Conservation (phyloP, 1,139 yeast genomes). For the Saccharomyces pastorianus region DNA sequence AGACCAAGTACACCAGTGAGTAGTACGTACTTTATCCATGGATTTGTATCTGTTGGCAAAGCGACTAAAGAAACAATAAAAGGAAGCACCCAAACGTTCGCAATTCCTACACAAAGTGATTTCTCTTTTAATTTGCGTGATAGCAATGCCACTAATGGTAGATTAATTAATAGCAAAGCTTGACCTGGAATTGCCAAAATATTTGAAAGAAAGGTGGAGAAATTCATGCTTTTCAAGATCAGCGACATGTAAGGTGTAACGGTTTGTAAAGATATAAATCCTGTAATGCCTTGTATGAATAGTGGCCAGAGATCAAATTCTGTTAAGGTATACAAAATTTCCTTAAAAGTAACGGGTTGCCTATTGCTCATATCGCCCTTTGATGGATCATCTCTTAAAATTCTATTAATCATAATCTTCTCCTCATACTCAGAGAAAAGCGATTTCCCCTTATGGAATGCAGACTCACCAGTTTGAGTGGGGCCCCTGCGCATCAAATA, state of each 20-base stretch:
- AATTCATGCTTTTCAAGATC: constrained; percentile 38
- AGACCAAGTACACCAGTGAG: constrained; percentile 40
- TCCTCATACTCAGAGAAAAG: constrained; percentile 40
- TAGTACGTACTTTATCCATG: constrained; percentile 46
- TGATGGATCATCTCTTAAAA: constrained; percentile 56
- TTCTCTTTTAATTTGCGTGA: constrained; percentile 38
- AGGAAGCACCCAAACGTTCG: constrained; percentile 38
- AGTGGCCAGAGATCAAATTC: background rate
- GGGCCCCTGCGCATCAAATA: background rate
- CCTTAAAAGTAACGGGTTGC: constrained; percentile 41
- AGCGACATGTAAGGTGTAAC: constrained; percentile 38
- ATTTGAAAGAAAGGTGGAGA: constrained; percentile 39
- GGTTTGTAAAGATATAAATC: constrained; percentile 38
- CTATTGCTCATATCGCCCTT: constrained; percentile 65
- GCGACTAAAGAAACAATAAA: constrained; percentile 40
- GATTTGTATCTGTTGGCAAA: constrained; percentile 41
- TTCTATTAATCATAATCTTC: constrained; percentile 50
- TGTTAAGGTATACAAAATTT: constrained; percentile 21
- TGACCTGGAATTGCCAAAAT: constrained; percentile 43
- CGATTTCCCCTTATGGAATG: background rate
- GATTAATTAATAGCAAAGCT: constrained; percentile 34
- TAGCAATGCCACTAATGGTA: constrained; percentile 36
- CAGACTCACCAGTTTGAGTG: background rate
- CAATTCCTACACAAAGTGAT: constrained; percentile 31
- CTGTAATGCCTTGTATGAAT: constrained; percentile 27